Evolutionary conservation across 2,329 filamentous ascomycete species (phyloP).

Genomic region (Phialophora tarda): DNA sequence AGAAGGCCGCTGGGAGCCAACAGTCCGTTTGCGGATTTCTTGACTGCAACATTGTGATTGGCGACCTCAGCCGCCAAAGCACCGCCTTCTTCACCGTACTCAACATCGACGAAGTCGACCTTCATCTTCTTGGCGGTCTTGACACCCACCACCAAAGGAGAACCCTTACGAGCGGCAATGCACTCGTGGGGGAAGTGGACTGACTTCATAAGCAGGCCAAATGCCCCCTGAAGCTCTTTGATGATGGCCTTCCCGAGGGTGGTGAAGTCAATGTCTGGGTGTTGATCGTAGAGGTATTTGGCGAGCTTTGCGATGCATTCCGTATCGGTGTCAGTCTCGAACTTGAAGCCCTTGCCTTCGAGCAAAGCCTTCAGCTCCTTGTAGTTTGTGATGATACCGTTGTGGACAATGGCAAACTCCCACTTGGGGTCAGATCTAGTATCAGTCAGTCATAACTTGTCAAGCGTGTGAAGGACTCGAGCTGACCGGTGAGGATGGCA

Average conservation of each 20-base stretch:
- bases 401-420: slow-evolving; percentile 98
- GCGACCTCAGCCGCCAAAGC: slow-evolving; percentile 90
- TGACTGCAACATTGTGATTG: slow-evolving; percentile 93
- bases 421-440: slow-evolving; percentile 86
- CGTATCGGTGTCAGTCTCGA: slow-evolving; percentile 99
- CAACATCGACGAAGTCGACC: slow-evolving; percentile 99
- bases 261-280: slow-evolving; percentile 93
- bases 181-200: slow-evolving; percentile 98
- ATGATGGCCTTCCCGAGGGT: slow-evolving; percentile 97
- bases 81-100: slow-evolving; percentile 85
- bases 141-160: slow-evolving; percentile 94
- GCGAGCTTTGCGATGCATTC: slow-evolving; percentile 99
- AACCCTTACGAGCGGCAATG: slow-evolving; percentile 97
- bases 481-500: slow-evolving; percentile 96
- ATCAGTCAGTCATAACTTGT: slow-evolving; percentile 18
- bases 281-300: slow-evolving; percentile 96
- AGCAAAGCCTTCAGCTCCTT: slow-evolving; percentile 97
- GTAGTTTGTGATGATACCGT: slow-evolving; percentile 99
- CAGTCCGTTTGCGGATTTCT: slow-evolving; percentile 78
- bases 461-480: not conserved
- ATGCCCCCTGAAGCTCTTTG: slow-evolving; percentile 96
- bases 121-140: slow-evolving; percentile 99
- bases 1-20: slow-evolving; percentile 71
- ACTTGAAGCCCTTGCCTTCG: slow-evolving; percentile 92
- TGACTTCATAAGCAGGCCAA: slow-evolving; percentile 96